Evolutionary conservation across 495 filamentous ascomycete genomes (phyloP).

Genomic region (Penicillium ucsense): DNA sequence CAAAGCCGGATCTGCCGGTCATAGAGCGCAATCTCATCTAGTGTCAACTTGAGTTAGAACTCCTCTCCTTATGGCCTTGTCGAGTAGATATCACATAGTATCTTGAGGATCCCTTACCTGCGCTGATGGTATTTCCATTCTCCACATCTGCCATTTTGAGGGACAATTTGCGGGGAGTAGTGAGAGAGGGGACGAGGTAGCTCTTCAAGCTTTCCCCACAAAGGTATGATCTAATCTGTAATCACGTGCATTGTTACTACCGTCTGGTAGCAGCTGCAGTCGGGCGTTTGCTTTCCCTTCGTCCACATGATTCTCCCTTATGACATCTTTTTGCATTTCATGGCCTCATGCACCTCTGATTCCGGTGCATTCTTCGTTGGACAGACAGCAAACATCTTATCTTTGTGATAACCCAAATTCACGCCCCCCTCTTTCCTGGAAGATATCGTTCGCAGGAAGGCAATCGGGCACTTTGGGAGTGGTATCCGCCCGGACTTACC

Average conservation of each 20-base stretch:
- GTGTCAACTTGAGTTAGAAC: not conserved
- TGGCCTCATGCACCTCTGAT: not conserved
- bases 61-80: no score
- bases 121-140: constrained; percentile 39
- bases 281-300: not conserved
- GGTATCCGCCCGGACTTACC: constrained; percentile 5
- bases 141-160: constrained; percentile 23
- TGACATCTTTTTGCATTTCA: not conserved
- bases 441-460: constrained; percentile 1
- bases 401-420: no score
- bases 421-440: not conserved
- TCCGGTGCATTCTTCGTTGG: not conserved
- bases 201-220: constrained; percentile 12
- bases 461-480: constrained; percentile 1
- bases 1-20: constrained; percentile 97
- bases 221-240: constrained; percentile 20
- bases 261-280: not conserved
- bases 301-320: not conserved
- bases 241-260: constrained; percentile 12
- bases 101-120: constrained; percentile 27
- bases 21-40: constrained; percentile 96
- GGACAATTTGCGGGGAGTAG: not conserved
- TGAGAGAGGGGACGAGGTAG: not conserved
- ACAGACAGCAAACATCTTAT: no score
- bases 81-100: not conserved